A percentile compares a stretch with the other conserved stretches of the same genome.
phyloP scores from a whole-genome alignment of 306 rosid species.

The Malus sieversii region DNA sequence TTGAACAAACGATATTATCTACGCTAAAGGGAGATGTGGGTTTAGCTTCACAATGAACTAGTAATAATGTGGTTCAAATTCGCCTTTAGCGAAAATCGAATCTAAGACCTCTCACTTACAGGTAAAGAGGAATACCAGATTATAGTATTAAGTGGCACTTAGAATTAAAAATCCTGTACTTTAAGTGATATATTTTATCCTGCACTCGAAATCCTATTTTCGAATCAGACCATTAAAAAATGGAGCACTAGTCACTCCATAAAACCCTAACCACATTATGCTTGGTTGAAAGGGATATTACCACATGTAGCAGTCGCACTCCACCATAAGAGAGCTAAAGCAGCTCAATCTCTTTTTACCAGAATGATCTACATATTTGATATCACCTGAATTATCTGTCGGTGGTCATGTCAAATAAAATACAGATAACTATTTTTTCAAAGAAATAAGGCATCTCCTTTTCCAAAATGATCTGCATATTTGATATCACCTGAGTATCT shows the following conservation, averaged over 20 bases:
- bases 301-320: background rate
- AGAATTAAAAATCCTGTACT: too few relatives aligned
- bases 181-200: too few relatives aligned
- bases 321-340: background rate
- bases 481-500: too few relatives aligned
- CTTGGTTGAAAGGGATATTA: background rate
- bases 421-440: background rate
- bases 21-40: too few relatives aligned
- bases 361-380: background rate
- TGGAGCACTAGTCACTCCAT: background rate
- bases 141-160: too few relatives aligned
- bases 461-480: too few relatives aligned
- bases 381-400: background rate
- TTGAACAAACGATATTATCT: too few relatives aligned
- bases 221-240: background rate
- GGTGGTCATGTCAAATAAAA: background rate
- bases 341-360: background rate
- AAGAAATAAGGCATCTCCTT: too few relatives aligned
- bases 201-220: too few relatives aligned
- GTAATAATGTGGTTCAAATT: too few relatives aligned
- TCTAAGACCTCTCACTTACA: fast-evolving
- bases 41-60: too few relatives aligned
- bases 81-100: too few relatives aligned
- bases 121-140: fast-evolving
- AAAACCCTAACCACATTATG: background rate